phyloP scores from a whole-genome alignment of 129 eudicot species.

The Flaveria bidentis region DNA sequence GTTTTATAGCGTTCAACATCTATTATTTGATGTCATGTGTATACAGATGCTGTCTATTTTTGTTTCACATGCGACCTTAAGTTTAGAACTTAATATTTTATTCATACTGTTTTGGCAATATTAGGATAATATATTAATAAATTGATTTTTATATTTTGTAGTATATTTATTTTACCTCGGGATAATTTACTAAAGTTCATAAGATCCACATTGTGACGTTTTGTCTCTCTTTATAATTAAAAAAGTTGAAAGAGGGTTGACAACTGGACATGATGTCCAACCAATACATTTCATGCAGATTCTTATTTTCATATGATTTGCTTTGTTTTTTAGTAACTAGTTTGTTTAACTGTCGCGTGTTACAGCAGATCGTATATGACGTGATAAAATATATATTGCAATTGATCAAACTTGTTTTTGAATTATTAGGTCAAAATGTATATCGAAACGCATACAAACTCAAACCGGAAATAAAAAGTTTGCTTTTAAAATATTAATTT shows the following conservation, averaged over 20 bases:
- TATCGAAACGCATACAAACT: too few relatives aligned
- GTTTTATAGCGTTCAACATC: conserved; percentile 26
- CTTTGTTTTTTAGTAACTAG: neutral
- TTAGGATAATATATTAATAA: conserved; percentile 9
- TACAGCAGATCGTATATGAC: too few relatives aligned
- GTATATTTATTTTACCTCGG: neutral
- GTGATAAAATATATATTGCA: too few relatives aligned
- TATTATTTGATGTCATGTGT: conserved; percentile 32
- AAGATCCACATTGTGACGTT: neutral
- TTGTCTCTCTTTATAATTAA: neutral
- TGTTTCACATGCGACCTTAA: conserved; percentile 35
- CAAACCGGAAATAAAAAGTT: too few relatives aligned
- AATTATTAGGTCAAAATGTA: too few relatives aligned
- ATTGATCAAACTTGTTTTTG: too few relatives aligned
- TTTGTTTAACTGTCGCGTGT: too few relatives aligned
- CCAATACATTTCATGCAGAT: neutral
- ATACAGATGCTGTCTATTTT: conserved; percentile 19
- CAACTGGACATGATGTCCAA: neutral
- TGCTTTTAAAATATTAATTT: too few relatives aligned
- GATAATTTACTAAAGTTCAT: neutral
- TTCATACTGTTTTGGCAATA: conserved; percentile 18
- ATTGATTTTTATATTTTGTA: neutral
- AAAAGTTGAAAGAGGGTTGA: neutral
- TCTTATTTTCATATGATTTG: neutral
- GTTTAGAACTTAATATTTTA: neutral